Evolutionary conservation across 1,284 basidiomycete genomes (phyloP), one percentile per base, ranked within the genome.

Genomic region (Pyrrhoderma noxium): DNA sequence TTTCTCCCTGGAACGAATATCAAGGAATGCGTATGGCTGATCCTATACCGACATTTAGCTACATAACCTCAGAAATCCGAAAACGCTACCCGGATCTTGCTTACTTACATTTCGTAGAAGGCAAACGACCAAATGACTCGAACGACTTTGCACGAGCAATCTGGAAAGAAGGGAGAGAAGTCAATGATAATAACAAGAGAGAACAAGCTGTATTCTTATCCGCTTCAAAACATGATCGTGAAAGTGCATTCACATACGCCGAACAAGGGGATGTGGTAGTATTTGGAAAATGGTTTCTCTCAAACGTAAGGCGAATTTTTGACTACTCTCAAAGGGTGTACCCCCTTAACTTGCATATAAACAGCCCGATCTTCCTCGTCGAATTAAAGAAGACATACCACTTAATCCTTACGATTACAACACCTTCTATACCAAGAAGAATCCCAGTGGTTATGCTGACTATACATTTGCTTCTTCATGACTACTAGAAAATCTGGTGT

Each of bases 101-200:
- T 1, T 85, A 80, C 59, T 53, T 82, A 14, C 82, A 86, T 59
- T 64, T 74, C 37, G 64, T 78, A 23, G 80, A 82, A 58, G 19
- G 8, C 3, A 57, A 62, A 13, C 9, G 34, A 11, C 34, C 43
- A 8, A 49, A 62, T 52, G 49, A 63, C 56, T 63, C 65, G 25
- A 68, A 66, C 56, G 57, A 67, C 38, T 61, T 66, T 51, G 46
- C 66, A n/a, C 64, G 67, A 14, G 59, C 59, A 8, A 60, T 67
- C n/a, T 69, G 69, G 67, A 55, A 58, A 0, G 47, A 41, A 8
- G 44, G 43, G 22, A 38, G 25, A 18, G 18, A 37, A 16, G 43
- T 38, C 59, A 57, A 0, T 55, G 62, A 21, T 44, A 11, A 31
- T 5, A 11, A 11, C 5, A 31, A 31, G 27, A 11, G 27, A 11